phyloP scores from a whole-genome alignment of 2,329 filamentous ascomycete species.

The Moelleriella libera region DNA sequence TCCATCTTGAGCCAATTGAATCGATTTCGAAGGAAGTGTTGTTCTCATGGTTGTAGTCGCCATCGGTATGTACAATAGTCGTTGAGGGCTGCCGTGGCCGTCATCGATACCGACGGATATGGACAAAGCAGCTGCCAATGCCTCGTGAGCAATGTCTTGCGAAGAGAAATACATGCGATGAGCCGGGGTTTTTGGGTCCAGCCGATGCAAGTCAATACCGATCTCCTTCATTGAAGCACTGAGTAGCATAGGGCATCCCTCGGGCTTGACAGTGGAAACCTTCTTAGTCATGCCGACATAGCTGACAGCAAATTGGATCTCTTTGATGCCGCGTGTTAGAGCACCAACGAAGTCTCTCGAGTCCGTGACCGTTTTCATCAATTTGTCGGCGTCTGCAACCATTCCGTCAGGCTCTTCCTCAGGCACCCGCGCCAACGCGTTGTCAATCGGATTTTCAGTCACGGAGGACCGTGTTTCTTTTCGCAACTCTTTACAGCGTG shows the following conservation, averaged over 20 bases:
- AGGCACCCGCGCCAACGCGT: constrained; percentile 58
- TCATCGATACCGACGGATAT: constrained; percentile 87
- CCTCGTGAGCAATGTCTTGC: constrained; percentile 88
- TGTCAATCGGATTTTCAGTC: constrained; percentile 35
- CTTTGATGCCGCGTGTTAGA: constrained; percentile 81
- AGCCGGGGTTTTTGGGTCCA: constrained; percentile 84
- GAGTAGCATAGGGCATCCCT: constrained; percentile 59
- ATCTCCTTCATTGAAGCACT: constrained; percentile 95
- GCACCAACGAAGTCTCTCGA: constrained; percentile 88
- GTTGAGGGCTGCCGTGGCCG: constrained; percentile 71
- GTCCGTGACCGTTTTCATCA: constrained; percentile 76
- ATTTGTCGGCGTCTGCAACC: constrained; percentile 50
- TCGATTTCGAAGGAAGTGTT: constrained; percentile 84
- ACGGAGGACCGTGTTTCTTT: constrained; percentile 19
- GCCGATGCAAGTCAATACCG: constrained; percentile 77
- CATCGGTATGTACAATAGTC: constrained; percentile 91
- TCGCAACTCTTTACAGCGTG: constrained; percentile 35
- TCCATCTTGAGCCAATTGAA: constrained; percentile 61
- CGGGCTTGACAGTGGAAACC: constrained; percentile 52
- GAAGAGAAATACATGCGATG: constrained; percentile 97
- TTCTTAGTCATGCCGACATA: constrained; percentile 78
- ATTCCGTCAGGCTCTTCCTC: constrained; percentile 55
- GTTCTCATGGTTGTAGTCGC: constrained; percentile 90
- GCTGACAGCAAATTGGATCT: constrained; percentile 89
- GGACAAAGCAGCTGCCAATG: constrained; percentile 78